Evolutionary conservation across 31 red algal genomes (phyloP).

Genomic region (Asparagopsis taxiformis): DNA sequence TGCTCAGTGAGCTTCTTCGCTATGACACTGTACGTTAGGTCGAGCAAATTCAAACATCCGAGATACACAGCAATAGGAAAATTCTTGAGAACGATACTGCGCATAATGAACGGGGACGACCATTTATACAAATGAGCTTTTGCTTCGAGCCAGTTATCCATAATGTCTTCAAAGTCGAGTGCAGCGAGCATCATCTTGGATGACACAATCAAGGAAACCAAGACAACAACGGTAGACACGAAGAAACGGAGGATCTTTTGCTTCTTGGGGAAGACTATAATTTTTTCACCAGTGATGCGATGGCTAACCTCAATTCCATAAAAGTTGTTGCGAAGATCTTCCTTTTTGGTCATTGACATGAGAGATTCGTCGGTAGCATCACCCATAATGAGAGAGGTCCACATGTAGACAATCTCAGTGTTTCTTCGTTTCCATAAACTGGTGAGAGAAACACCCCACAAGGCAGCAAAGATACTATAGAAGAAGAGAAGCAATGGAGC

Average conservation of each 20-base stretch:
- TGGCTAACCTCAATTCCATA: constrained; percentile 76
- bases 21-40: constrained; percentile 50
- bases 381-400: constrained; percentile 79
- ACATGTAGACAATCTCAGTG: constrained; percentile 78
- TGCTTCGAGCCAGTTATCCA: constrained; percentile 46
- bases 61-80: constrained; percentile 72
- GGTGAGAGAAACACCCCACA: constrained; percentile 70
- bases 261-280: constrained; percentile 68
- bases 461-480: constrained; percentile 71
- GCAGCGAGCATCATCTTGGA: constrained; percentile 60
- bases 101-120: constrained; percentile 65
- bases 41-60: constrained; percentile 63
- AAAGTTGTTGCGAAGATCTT: constrained; percentile 79
- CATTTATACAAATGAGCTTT: constrained; percentile 69
- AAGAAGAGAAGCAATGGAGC: constrained; percentile 44
- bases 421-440: constrained; percentile 84
- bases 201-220: constrained; percentile 51
- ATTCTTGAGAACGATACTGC: constrained; percentile 60
- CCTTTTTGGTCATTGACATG: constrained; percentile 72
- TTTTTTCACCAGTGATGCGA: constrained; percentile 82
- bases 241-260: constrained; percentile 33
- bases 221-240: constrained; percentile 40
- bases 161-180: constrained; percentile 81
- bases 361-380: constrained; percentile 71
- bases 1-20: constrained; percentile 71